These are phyloP conservation scores for Blastobotrys serpentis DNA, from an alignment of 1,139 yeast genomes.

Conservation along the genomic window DNA sequence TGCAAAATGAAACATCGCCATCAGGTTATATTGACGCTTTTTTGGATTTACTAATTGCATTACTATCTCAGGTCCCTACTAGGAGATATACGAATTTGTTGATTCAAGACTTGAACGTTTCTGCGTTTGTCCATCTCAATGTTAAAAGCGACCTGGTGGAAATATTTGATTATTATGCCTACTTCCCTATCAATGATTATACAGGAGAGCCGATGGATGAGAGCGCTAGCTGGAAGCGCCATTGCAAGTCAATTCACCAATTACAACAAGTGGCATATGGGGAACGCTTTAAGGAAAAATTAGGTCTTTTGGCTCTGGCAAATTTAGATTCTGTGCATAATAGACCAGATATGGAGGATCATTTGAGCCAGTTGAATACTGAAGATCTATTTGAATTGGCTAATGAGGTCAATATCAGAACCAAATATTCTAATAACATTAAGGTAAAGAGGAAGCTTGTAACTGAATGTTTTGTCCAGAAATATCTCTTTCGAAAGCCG, in stretches of 20 bases:
- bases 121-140: constrained; percentile 12
- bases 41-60: constrained; percentile 34
- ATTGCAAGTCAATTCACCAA: constrained; percentile 23
- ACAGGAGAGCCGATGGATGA: constrained; percentile 38
- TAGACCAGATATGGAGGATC: constrained; percentile 31
- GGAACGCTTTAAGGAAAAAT: constrained; percentile 25
- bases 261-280: constrained; percentile 26
- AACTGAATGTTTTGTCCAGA: constrained; percentile 25
- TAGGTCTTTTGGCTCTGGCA: constrained; percentile 34
- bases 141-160: constrained; percentile 16
- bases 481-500: constrained; percentile 16
- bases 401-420: constrained; percentile 20
- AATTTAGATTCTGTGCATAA: constrained; percentile 34
- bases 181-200: constrained; percentile 47
- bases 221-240: constrained; percentile 23
- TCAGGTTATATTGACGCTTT: constrained; percentile 20
- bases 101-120: constrained; percentile 33
- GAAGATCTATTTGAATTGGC: constrained; percentile 28
- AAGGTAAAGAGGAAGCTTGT: constrained; percentile 17
- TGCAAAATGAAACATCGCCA: neutral
- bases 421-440: constrained; percentile 13
- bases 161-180: constrained; percentile 34
- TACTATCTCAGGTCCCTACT: constrained; percentile 46
- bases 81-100: constrained; percentile 42
- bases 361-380: constrained; percentile 26